Base-by-base conservation (phyloP, 257 asterid species). In the Nicotiana otophora region DNA sequence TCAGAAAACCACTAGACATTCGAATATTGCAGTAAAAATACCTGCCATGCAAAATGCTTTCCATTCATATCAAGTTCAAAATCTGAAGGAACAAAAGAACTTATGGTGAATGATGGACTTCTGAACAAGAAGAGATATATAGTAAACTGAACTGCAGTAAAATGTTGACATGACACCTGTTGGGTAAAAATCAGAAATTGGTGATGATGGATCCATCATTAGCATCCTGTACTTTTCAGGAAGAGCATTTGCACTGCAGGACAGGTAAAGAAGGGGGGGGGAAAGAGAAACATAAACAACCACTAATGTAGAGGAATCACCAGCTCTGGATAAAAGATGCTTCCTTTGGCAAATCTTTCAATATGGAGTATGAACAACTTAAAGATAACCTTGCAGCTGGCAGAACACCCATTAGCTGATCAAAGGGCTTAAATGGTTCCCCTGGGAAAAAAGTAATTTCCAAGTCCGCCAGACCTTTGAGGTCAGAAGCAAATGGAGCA, bases 1-100 rank as follows among this genome's bases (percentile, higher is more conserved):
- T 75, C 5, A 9, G 42, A 48, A 23, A 23, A 75, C 63, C 46
- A 75, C 62, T 48, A 26, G 20, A 74, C 42, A 10, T 54, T 42
- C 23, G 62, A 79, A 48, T 14, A 81, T 55, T 81, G 78, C 30
- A 30, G 28, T 51, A 65, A 83, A 53, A 79, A 70, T 92, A 91
- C 99, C 98, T 96, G 99, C 98, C 99, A 94, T 54, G 98, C 94
- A 84, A 93, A 92, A 84, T 98, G 97, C 94, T 96, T 96, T 77
- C 99, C 98, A 51, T 92, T 92, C 99, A 96, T 96, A 90, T 96
- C 98, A 77, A 94, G 87, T 83, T 94, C 98, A 88, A 96, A 93
- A 86, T 94, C 98, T 96, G 85, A 85, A 81, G 36, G 78, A 39
- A 65, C 80, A 75, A 75, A 51, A 26, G 46, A 51, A 76, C 23